A percentile compares a stretch with the other conserved stretches of the same genome.
These are phyloP conservation scores for Wickerhamomyces mucosus DNA, from an alignment of 805 yeast species.

Conservation along the genomic window DNA sequence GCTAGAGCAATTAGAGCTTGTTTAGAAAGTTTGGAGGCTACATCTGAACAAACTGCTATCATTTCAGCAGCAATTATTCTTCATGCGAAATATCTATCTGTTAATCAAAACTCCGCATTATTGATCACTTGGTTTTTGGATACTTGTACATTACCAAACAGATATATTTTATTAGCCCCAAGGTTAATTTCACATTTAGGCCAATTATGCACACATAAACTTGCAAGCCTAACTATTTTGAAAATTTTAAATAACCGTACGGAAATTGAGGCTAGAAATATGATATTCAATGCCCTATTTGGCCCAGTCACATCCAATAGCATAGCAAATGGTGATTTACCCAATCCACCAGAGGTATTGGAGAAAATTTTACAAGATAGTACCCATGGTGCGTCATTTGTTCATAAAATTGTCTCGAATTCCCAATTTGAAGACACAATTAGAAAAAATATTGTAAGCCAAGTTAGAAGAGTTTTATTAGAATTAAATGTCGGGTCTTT, in stretches of 20 bases:
- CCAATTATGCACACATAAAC: conserved; percentile 64
- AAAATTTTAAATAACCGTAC: conserved; percentile 66
- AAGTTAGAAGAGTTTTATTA: conserved; percentile 53
- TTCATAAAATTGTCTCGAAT: conserved; percentile 70
- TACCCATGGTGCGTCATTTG: conserved; percentile 63
- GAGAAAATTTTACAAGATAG: conserved; percentile 57
- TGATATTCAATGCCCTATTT: conserved; percentile 57
- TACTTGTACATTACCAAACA: conserved; percentile 57
- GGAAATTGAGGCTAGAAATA: conserved; percentile 50
- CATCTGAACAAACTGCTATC: conserved; percentile 58
- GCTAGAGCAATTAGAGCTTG: conserved; percentile 93
- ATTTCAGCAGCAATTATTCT: conserved; percentile 71
- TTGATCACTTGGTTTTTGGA: conserved; percentile 92
- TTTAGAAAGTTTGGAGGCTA: conserved; percentile 65
- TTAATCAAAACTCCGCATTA: conserved; percentile 81
- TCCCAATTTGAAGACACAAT: conserved; percentile 51
- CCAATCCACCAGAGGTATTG: conserved; percentile 37
- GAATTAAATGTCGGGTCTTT: conserved; percentile 44
- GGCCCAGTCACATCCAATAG: conserved; percentile 32
- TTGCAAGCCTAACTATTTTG: conserved; percentile 74
- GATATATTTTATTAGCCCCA: conserved; percentile 57
- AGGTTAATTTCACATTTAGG: conserved; percentile 53
- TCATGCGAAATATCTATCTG: conserved; percentile 69
- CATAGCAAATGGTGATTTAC: conserved; percentile 6
- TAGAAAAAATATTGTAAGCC: conserved; percentile 48